Conservation (phyloP, 1,284 basidiomycete genomes). For the Trichosporon coremiiforme region DNA sequence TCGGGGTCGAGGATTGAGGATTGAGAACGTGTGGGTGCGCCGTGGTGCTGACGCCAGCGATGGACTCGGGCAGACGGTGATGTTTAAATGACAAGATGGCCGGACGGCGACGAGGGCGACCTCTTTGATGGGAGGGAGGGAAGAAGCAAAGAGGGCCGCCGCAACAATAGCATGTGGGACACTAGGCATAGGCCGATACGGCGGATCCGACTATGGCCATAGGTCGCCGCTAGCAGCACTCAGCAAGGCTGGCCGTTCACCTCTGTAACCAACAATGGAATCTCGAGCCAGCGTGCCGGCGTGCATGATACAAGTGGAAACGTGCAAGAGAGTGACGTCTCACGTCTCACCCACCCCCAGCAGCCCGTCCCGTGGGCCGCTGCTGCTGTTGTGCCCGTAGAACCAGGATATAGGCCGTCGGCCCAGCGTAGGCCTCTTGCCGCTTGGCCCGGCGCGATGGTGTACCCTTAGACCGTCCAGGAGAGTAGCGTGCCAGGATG, state of each 20-base stretch:
- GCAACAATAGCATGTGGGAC: constrained; percentile 11
- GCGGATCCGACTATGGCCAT: not conserved
- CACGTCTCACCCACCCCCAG: not conserved
- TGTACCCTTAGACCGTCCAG: not conserved
- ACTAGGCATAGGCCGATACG: not conserved
- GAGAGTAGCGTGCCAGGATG: not conserved
- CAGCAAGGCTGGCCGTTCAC: not conserved
- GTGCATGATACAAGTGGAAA: not conserved
- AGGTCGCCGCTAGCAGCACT: not conserved
- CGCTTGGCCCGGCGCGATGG: not conserved
- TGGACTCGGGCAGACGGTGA: not conserved
- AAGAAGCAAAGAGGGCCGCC: not conserved
- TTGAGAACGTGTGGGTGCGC: not conserved
- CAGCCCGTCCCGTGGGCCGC: not conserved
- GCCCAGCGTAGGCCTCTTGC: not conserved
- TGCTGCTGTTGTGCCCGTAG: constrained; percentile 10
- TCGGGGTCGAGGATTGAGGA: constrained; percentile 3
- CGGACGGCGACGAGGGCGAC: not conserved
- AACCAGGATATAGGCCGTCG: not conserved
- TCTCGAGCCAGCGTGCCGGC: not conserved
- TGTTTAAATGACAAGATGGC: constrained; percentile 11
- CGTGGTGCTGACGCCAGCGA: constrained; percentile 5
- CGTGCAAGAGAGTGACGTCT: not conserved
- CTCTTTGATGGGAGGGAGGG: not conserved
- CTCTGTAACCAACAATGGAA: constrained; percentile 5